Evolutionary conservation across 768 basidiomycete genomes (phyloP).

Genomic region (Russula sp.): DNA sequence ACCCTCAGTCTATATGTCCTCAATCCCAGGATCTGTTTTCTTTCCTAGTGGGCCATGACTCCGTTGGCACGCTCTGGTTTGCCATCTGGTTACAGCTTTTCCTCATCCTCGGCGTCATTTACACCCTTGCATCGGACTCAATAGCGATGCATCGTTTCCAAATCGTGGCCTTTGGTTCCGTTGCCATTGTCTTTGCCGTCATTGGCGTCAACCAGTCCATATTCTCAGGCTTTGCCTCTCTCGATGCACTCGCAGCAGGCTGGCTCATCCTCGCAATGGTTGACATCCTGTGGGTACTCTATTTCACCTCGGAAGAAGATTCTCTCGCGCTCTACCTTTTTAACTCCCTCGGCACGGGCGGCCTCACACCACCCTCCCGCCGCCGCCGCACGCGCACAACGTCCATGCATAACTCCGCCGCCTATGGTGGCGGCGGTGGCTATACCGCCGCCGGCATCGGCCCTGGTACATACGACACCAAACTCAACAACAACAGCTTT

Average conservation of each 20-base stretch:
- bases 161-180: slow-evolving; percentile 82
- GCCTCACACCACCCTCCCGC: slow-evolving; percentile 76
- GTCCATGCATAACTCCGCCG: slow-evolving; percentile 64
- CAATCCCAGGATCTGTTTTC: slow-evolving; percentile 34
- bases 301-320: slow-evolving; percentile 96
- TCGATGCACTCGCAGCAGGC: slow-evolving; percentile 86
- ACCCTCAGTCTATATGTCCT: slow-evolving; percentile 6
- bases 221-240: slow-evolving; percentile 49
- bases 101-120: slow-evolving; percentile 46
- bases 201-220: slow-evolving; percentile 66
- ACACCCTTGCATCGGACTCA: slow-evolving; percentile 77
- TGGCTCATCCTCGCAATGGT: slow-evolving; percentile 92
- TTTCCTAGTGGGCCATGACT: slow-evolving; percentile 37
- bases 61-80: slow-evolving; percentile 55
- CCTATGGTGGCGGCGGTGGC: slow-evolving; percentile 58
- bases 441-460: slow-evolving; percentile 68
- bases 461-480: slow-evolving; percentile 65
- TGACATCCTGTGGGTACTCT: slow-evolving; percentile 93
- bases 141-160: slow-evolving; percentile 92
- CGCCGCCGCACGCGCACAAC: slow-evolving; percentile 70
- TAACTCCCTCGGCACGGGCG: slow-evolving; percentile 84
- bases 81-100: slow-evolving; percentile 49
- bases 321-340: slow-evolving; percentile 81
- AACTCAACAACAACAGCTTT: slow-evolving; percentile 48
- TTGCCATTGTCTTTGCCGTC: slow-evolving; percentile 87